These are phyloP conservation scores for Lepidium aucheri DNA, from an alignment of 345 rosid genomes.

Conservation along the genomic window DNA sequence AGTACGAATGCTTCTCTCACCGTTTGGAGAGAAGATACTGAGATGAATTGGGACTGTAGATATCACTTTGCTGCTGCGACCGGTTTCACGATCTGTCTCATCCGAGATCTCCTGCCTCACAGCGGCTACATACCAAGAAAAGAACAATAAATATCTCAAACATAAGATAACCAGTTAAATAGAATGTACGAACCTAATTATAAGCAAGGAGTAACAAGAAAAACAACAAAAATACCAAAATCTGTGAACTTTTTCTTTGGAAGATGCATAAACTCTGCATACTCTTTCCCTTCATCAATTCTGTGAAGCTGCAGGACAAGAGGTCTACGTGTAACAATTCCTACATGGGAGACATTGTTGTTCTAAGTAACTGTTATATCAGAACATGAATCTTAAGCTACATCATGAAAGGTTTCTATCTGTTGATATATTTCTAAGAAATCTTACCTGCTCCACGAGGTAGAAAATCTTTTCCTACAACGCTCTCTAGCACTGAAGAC, in stretches of 20 bases:
- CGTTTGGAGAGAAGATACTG: constrained; percentile 89
- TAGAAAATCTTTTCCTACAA: constrained; percentile 89
- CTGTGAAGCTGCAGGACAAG: constrained; percentile 92
- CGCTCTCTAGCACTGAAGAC: constrained; percentile 89
- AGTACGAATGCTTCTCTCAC: constrained; percentile 33
- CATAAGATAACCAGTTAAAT: background rate
- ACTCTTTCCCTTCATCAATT: constrained; percentile 85
- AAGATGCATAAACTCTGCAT: constrained; percentile 95
- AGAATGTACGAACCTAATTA: background rate
- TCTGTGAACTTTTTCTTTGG: constrained; percentile 79
- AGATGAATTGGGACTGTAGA: constrained; percentile 93
- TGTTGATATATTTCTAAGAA: background rate
- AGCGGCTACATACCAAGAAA: constrained; percentile 49
- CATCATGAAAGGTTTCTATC: background rate
- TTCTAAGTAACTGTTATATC: background rate
- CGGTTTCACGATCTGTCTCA: constrained; percentile 96
- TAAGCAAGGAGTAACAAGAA: background rate
- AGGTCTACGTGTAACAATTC: constrained; percentile 96
- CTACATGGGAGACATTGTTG: constrained; percentile 35
- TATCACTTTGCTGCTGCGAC: constrained; percentile 65
- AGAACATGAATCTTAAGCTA: background rate
- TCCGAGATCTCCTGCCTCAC: constrained; percentile 85
- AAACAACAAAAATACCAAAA: constrained; percentile 49
- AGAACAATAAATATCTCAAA: background rate
- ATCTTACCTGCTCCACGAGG: constrained; percentile 92